Evolutionary conservation across 2,329 filamentous ascomycete genomes (phyloP).

Genomic region (Fusarium mundagurra): DNA sequence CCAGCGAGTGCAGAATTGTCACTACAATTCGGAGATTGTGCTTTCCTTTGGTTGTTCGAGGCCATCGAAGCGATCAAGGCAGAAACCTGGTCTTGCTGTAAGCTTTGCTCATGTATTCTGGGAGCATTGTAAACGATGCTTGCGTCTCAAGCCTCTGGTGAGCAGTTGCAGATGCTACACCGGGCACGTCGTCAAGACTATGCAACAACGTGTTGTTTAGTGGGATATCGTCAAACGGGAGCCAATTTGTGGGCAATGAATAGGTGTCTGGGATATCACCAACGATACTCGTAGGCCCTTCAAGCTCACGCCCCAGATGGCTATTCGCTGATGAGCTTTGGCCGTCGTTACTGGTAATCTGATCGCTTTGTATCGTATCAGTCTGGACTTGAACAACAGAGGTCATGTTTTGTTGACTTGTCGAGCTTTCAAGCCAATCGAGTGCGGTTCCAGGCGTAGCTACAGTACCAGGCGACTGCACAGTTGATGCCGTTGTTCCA

Average conservation of each 20-base stretch:
- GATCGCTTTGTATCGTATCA: not conserved
- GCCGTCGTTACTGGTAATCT: not conserved
- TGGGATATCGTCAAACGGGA: not conserved
- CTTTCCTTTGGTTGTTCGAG: not conserved
- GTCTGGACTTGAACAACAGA: not conserved
- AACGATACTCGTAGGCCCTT: not conserved
- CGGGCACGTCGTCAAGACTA: fast-evolving
- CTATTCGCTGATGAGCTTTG: not conserved
- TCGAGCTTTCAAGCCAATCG: not conserved
- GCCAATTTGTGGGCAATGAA: not conserved
- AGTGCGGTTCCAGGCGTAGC: not conserved
- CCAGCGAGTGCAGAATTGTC: not conserved
- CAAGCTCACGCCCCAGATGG: not conserved
- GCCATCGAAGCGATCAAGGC: not conserved
- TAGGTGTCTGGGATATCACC: not conserved
- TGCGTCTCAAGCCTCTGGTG: not conserved
- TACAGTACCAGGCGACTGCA: not conserved
- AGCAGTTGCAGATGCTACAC: not conserved
- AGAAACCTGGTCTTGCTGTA: not conserved
- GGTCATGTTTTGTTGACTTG: not conserved
- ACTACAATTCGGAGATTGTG: not conserved
- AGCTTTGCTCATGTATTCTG: not conserved
- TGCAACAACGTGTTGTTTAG: fast-evolving
- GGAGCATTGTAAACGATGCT: fast-evolving
- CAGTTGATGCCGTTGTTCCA: not conserved